Evolutionary conservation across 2,329 filamentous ascomycete species (phyloP).

Genomic region (Trichoderma cornu-damae): DNA sequence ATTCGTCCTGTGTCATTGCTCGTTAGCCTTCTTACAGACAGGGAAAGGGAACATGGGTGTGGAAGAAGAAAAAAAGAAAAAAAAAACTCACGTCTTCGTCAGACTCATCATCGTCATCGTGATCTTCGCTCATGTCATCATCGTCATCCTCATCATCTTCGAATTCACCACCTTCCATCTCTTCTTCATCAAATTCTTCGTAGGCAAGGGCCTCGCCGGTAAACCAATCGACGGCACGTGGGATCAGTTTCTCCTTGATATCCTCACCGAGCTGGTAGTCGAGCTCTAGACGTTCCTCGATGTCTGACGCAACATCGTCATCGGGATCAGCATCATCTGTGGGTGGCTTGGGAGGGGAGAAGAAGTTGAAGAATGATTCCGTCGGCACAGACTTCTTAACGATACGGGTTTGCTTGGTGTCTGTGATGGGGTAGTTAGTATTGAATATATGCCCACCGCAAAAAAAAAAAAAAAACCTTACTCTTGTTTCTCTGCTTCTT

Average conservation of each 20-base stretch:
- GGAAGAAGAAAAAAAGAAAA: not conserved
- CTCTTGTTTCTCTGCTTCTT: conserved; percentile 99
- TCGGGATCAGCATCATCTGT: conserved; percentile 64
- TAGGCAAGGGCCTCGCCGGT: conserved; percentile 96
- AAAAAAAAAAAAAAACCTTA: conserved; percentile 35
- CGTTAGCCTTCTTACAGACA: conserved; percentile 19
- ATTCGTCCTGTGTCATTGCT: conserved; percentile 60
- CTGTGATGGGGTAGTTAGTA: conserved; percentile 41
- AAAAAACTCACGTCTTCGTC: conserved; percentile 64
- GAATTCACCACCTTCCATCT: conserved; percentile 74
- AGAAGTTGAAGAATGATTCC: conserved; percentile 99
- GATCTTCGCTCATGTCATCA: conserved; percentile 75
- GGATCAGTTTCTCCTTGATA: conserved; percentile 99
- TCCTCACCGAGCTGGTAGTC: conserved; percentile 99
- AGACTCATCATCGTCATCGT: conserved; percentile 76
- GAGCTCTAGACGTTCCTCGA: conserved; percentile 94
- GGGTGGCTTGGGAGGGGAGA: conserved; percentile 87
- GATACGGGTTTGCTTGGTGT: conserved; percentile 97
- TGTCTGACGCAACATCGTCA: conserved; percentile 76
- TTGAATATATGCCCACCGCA: not conserved
- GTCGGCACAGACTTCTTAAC: conserved; percentile 99
- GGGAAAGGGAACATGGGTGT: too few species aligned
- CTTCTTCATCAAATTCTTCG: conserved; percentile 82
- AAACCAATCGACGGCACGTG: conserved; percentile 98
- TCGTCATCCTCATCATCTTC: conserved; percentile 92